A percentile compares a stretch with the other conserved stretches of the same genome.
Conservation (phyloP, 768 basidiomycete genomes). For the Coprinellus aureogranulatus region DNA sequence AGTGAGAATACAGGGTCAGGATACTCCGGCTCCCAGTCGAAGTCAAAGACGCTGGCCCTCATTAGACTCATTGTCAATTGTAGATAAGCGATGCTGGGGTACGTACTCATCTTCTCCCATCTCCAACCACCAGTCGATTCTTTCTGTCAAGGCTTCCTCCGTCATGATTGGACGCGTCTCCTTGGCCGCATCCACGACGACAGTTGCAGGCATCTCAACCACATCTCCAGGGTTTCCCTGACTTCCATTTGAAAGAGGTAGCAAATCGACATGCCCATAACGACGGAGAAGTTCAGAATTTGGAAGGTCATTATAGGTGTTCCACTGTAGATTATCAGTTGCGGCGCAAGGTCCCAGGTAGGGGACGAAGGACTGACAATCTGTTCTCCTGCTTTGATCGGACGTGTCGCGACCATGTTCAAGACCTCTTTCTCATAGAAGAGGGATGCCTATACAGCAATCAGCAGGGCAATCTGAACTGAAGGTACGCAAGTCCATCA, state of each 20-base stretch:
- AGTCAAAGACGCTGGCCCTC: constrained; percentile 47
- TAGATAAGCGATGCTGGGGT: constrained; percentile 3
- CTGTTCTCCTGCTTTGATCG: constrained; percentile 77
- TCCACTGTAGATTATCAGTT: no score
- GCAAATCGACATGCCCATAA: constrained; percentile 87
- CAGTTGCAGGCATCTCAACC: constrained; percentile 74
- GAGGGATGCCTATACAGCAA: constrained; percentile 64
- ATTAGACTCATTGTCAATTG: background rate
- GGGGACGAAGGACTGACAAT: constrained; percentile 43
- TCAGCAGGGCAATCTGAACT: background rate
- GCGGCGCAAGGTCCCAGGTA: constrained; percentile 4
- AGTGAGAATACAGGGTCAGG: constrained; percentile 64
- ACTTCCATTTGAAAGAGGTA: constrained; percentile 50
- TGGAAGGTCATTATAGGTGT: constrained; percentile 92
- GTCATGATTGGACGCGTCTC: constrained; percentile 14
- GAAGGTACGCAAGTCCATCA: no score
- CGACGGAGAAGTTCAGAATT: constrained; percentile 92
- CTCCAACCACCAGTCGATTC: constrained; percentile 94
- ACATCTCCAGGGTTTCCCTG: constrained; percentile 76
- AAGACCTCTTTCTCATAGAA: constrained; percentile 73
- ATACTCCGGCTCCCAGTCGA: constrained; percentile 51
- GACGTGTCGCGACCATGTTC: constrained; percentile 77
- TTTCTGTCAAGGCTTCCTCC: constrained; percentile 34
- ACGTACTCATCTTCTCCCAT: constrained; percentile 85
- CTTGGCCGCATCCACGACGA: constrained; percentile 48